phyloP scores from a whole-genome alignment of 768 basidiomycete species.

The Lanmaoa rubissima region DNA sequence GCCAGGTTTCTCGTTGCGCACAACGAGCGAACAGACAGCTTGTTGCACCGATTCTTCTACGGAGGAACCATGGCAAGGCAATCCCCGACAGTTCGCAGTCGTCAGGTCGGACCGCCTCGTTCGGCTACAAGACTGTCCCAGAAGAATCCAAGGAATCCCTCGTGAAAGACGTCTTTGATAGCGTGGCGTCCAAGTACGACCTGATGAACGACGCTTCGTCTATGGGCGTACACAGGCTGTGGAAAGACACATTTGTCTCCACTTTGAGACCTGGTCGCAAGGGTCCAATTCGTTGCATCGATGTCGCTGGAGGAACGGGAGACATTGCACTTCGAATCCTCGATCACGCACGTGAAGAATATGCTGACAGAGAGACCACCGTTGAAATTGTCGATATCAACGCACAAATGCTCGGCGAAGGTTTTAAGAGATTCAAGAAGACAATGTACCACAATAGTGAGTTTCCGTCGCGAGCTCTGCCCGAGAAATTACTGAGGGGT shows the following conservation, averaged over 20 bases:
- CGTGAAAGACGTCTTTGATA: slow-evolving; percentile 92
- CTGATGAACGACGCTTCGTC: slow-evolving; percentile 99
- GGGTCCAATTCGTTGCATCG: slow-evolving; percentile 78
- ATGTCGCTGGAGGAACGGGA: slow-evolving; percentile 96
- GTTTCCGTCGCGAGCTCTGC: slow-evolving; percentile 23
- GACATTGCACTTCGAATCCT: slow-evolving; percentile 95
- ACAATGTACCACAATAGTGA: slow-evolving; percentile 98
- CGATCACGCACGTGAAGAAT: slow-evolving; percentile 84
- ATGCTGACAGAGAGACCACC: slow-evolving; percentile 84
- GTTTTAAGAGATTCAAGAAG: slow-evolving; percentile 85
- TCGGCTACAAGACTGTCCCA: slow-evolving; percentile 89
- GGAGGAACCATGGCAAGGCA: slow-evolving; percentile 24
- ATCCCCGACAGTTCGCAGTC: slow-evolving; percentile 7
- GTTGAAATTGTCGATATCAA: slow-evolving; percentile 96
- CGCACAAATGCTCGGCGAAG: slow-evolving; percentile 91
- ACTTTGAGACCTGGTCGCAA: slow-evolving; percentile 72
- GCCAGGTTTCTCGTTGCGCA: slow-evolving; percentile 13
- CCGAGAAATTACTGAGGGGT: slow-evolving; percentile 2
- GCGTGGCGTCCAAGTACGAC: slow-evolving; percentile 94
- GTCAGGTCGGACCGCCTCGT: slow-evolving; percentile 65
- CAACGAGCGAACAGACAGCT: slow-evolving; percentile 13
- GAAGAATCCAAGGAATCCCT: slow-evolving; percentile 85
- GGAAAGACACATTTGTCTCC: slow-evolving; percentile 91
- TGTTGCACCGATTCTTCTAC: slow-evolving; percentile 10
- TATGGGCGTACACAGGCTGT: slow-evolving; percentile 90